A percentile compares a stretch with the other conserved stretches of the same genome.
Evolutionary conservation across 2,329 filamentous ascomycete species (phyloP).

Genomic region (Neoscytalidium dimidiatum): DNA sequence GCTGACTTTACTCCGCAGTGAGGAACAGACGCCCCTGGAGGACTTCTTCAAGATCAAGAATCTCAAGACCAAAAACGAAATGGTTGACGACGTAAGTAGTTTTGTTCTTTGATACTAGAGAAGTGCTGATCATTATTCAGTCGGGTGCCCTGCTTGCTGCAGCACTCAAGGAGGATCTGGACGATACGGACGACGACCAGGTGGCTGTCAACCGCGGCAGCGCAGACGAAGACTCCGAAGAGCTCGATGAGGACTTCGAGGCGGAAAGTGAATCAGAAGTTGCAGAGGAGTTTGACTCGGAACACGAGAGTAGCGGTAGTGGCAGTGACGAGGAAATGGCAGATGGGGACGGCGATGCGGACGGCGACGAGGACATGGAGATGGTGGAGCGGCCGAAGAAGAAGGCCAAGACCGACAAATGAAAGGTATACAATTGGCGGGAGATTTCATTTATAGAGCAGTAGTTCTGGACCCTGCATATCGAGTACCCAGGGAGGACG

Average conservation of each 20-base stretch:
- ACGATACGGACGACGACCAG: conserved; percentile 76
- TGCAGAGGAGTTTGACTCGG: conserved; percentile 92
- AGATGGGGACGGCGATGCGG: conserved; percentile 60
- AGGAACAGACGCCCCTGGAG: conserved; percentile 95
- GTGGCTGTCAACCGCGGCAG: conserved; percentile 79
- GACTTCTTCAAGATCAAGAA: conserved; percentile 96
- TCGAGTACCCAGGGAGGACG: neutral
- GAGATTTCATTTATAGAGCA: neutral
- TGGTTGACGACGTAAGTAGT: conserved; percentile 79
- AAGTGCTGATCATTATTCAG: conserved; percentile 37
- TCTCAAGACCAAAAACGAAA: conserved; percentile 96
- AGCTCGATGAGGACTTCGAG: conserved; percentile 92
- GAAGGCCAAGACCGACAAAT: conserved; percentile 57
- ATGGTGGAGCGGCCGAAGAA: conserved; percentile 64
- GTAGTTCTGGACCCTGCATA: conserved; percentile 5
- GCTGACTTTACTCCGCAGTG: conserved; percentile 47
- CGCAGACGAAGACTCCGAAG: conserved; percentile 95
- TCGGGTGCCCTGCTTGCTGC: conserved; percentile 68
- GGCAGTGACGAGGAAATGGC: conserved; percentile 66
- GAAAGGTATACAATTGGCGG: neutral
- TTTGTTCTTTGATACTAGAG: conserved; percentile 12
- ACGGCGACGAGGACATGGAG: conserved; percentile 54
- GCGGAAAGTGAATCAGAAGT: conserved; percentile 92
- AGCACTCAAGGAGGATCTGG: conserved; percentile 80
- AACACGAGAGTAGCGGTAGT: conserved; percentile 80